These are phyloP conservation scores for Zopfochytrium polystomum DNA, from an alignment of 371 early-diverging fungal genomes.

Conservation along the genomic window DNA sequence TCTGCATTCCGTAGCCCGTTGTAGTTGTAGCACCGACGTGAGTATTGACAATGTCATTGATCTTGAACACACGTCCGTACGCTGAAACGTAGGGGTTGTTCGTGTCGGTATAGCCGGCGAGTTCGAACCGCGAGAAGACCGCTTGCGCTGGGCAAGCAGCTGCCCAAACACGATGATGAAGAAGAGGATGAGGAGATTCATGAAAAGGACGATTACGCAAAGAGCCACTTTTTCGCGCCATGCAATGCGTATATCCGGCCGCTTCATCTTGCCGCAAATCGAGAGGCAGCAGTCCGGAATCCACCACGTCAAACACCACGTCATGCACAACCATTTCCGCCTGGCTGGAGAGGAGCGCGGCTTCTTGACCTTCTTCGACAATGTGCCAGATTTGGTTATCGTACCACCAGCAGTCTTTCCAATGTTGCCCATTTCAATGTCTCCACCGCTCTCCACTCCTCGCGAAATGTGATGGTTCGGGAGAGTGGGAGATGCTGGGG, in stretches of 20 bases:
- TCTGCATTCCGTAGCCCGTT: constrained; percentile 29
- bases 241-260: constrained; percentile 57
- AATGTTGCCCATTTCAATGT: constrained; percentile 42
- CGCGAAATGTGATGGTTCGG: no score
- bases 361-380: no score
- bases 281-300: constrained; percentile 65
- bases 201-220: constrained; percentile 54
- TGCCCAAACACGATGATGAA: constrained; percentile 83
- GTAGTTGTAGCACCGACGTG: no score
- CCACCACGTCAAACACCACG: constrained; percentile 52
- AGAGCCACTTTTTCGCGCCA: constrained; percentile 92
- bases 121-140: constrained; percentile 54
- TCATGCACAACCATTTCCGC: constrained; percentile 30
- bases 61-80: constrained; percentile 31
- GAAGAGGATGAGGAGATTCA: constrained; percentile 80
- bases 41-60: constrained; percentile 27
- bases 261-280: constrained; percentile 47
- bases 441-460: neutral
- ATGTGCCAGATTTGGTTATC: no score
- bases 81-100: constrained; percentile 23
- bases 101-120: constrained; percentile 15
- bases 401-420: constrained; percentile 20
- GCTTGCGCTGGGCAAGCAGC: constrained; percentile 80
- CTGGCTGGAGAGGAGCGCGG: no score
- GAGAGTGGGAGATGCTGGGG: neutral